These are phyloP conservation scores for Chaetomium globosum DNA, from an alignment of 2,329 filamentous ascomycete species.

Conservation along the genomic window DNA sequence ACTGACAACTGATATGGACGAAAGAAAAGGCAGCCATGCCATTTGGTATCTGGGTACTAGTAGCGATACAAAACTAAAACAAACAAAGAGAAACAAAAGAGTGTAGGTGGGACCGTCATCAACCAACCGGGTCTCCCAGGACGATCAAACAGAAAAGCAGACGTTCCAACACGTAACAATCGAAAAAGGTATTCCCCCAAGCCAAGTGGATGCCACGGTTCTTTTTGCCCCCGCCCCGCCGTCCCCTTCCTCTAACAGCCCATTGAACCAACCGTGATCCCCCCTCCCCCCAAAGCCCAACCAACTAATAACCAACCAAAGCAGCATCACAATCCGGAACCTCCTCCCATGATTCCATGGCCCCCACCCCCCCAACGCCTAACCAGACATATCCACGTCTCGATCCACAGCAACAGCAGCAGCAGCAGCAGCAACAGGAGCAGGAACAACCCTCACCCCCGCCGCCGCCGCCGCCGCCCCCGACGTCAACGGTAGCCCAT, in stretches of 20 bases:
- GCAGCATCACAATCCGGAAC: background rate
- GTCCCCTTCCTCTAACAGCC: background rate
- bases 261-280: no score
- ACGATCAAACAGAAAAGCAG: background rate
- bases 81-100: background rate
- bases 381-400: slow-evolving; percentile 28
- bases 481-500: slow-evolving; percentile 10
- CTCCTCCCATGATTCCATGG: no score
- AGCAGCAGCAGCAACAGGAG: no score
- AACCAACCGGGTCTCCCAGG: background rate
- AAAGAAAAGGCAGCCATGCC: background rate
- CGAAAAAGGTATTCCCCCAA: background rate
- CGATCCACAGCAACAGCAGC: background rate
- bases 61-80: background rate
- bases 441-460: no score
- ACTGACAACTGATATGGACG: background rate
- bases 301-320: no score
- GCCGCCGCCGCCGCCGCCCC: no score
- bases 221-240: no score
- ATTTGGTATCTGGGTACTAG: background rate
- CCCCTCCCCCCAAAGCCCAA: background rate
- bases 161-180: background rate
- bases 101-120: background rate
- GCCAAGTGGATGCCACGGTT: background rate
- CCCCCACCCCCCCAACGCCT: background rate